Evolutionary conservation across 768 basidiomycete species (phyloP), one percentile per base, ranked within the genome.

Genomic region (Kwoniella heveanensis): DNA sequence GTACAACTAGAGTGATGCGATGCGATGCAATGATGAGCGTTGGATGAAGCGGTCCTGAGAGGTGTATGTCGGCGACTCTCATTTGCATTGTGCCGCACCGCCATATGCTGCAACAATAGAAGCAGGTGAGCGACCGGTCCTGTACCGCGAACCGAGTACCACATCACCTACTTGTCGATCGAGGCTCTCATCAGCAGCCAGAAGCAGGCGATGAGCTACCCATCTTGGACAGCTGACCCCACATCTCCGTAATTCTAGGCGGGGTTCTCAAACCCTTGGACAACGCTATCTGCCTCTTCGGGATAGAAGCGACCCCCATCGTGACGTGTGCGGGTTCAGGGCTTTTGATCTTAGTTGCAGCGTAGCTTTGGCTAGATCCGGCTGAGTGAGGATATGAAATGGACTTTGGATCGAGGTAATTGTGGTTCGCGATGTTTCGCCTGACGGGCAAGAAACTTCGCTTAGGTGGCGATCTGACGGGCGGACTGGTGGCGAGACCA

Each of bases 241-340:
- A 64, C 62, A 64, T 64, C 37, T 56, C 62, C 1, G 62, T 57
- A 19, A 64, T 57, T 22, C 62, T 57, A 39, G 62, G 62, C 17
- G 62, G 62, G 46, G 62, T 64, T 36, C 46, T n/a, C 15, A 56
- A 21, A n/a, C 51, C 55, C 57, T 64, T 64, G 5, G 53, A 17
- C 19, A 17, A 30, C 19, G 54, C 25, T 12, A 27, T 51, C 15
- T 32, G 21, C 27, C 47, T 26, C 25, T 54, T 62, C 9, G 62
- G 62, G 4, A 55, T 64, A 6, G 62, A 57, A 12, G 55, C 27
- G 39, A 44, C 39, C 4, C 39, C 39, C 39, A 44, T 3, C 39
- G 9, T 44, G 17, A 19, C 39, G 19, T 44, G 39, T 3, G 39
- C 39, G 15, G 8, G 39, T 17, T 44, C 39, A 9, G 39, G 39